Evolutionary conservation across 1,284 basidiomycete species (phyloP).

Genomic region (Ganoderma multipileum): DNA sequence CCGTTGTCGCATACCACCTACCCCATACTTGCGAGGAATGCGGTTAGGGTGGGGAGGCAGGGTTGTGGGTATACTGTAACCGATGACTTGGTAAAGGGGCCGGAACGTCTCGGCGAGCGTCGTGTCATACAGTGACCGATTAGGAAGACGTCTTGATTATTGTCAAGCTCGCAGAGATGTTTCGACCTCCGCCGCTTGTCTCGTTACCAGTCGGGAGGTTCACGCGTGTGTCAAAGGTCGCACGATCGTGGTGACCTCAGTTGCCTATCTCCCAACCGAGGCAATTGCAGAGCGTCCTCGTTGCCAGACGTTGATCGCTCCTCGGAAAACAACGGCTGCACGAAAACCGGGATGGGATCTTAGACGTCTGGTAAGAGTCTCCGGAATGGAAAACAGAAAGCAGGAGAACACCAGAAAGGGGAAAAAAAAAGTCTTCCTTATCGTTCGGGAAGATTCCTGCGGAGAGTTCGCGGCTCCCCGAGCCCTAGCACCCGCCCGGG

Average conservation of each 20-base stretch:
- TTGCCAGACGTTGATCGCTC: not conserved
- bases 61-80: not conserved
- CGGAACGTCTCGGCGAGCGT: not conserved
- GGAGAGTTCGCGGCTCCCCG: too few species aligned
- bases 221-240: not conserved
- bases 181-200: not conserved
- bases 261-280: too few species aligned
- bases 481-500: too few species aligned
- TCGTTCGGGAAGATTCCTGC: too few species aligned
- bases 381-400: too few species aligned
- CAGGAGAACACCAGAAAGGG: too few species aligned
- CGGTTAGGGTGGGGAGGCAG: not conserved
- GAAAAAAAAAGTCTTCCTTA: too few species aligned
- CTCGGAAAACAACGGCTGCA: not conserved
- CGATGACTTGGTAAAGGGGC: not conserved
- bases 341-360: not conserved
- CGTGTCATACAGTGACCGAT: not conserved
- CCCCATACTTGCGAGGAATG: not conserved
- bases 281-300: not conserved
- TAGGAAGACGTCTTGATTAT: not conserved
- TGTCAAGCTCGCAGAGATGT: not conserved
- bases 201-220: not conserved
- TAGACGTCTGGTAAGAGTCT: too few species aligned
- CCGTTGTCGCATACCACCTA: not conserved
- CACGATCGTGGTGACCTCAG: not conserved